Evolutionary conservation across 2,329 filamentous ascomycete genomes (phyloP).

Genomic region (Pseudogymnoascus sp.): DNA sequence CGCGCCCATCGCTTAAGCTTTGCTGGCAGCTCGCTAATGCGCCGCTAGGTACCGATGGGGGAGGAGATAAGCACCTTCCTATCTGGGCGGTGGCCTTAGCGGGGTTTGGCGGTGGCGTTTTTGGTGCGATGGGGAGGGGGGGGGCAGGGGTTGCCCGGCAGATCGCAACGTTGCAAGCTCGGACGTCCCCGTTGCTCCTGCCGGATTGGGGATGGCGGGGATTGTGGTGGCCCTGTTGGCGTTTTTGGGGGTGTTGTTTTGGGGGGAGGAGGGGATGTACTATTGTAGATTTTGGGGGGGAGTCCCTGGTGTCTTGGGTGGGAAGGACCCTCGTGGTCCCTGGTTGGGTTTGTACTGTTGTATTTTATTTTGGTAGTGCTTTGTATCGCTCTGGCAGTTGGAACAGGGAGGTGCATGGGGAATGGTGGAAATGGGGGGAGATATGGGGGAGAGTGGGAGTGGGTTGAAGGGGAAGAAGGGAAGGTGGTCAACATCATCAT

Average conservation of each 20-base stretch:
- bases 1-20: not conserved
- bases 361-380: not conserved
- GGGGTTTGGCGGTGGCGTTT: not conserved
- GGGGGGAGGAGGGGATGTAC: not conserved
- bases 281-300: not conserved
- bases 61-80: not conserved
- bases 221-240: not conserved
- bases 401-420: not conserved
- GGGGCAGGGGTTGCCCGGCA: not conserved
- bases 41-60: not conserved
- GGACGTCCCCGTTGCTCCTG: not conserved
- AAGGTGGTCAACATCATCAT: not conserved
- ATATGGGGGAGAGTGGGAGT: not conserved
- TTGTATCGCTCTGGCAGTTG: not conserved
- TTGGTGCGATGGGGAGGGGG: not conserved
- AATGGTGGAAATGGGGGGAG: not conserved
- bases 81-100: not conserved
- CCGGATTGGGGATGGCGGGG: not conserved
- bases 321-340: not conserved
- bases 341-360: not conserved
- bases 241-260: not conserved
- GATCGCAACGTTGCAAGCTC: not conserved
- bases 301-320: too few species aligned
- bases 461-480: not conserved
- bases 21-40: not conserved